phyloP scores from a whole-genome alignment of 2,329 filamentous ascomycete species.

The Exophiala sp. region DNA sequence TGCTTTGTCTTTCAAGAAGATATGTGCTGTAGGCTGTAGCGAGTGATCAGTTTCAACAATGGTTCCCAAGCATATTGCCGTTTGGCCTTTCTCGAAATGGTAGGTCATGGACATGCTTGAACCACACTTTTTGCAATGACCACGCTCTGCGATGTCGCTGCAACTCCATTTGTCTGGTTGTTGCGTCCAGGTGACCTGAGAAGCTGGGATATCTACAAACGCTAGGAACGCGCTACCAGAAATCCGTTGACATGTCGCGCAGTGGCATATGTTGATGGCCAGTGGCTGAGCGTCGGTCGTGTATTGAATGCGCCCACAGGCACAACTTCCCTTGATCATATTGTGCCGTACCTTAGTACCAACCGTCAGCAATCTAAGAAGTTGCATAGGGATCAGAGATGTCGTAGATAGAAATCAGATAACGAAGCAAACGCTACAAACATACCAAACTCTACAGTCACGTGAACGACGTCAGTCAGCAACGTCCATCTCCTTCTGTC shows the following conservation, averaged over 20 bases:
- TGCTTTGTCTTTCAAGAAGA: conserved; percentile 44
- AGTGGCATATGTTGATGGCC: conserved; percentile 45
- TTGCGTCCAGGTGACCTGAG: conserved; percentile 34
- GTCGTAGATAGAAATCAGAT: too few species aligned
- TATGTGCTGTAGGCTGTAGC: conserved; percentile 37
- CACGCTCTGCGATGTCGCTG: conserved; percentile 42
- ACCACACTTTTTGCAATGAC: conserved; percentile 47
- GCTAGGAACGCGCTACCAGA: conserved; percentile 46
- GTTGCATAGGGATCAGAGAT: too few species aligned
- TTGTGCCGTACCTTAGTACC: not conserved
- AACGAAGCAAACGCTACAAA: too few species aligned
- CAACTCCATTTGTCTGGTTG: conserved; percentile 31
- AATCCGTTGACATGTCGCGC: conserved; percentile 48
- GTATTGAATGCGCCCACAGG: conserved; percentile 24
- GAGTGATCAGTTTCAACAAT: conserved; percentile 38
- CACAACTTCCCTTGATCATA: conserved; percentile 26
- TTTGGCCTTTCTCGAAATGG: conserved; percentile 31
- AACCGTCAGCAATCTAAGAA: not conserved
- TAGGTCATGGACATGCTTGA: conserved; percentile 46
- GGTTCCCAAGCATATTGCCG: conserved; percentile 40
- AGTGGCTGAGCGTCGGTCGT: conserved; percentile 29
- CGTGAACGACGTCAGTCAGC: too few species aligned
- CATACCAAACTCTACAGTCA: too few species aligned
- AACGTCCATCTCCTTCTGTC: too few species aligned
- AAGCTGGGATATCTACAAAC: conserved; percentile 39